Evolutionary conservation across 2,329 filamentous ascomycete species (phyloP).

Genomic region (Chrysoporthe deuterocubensis): DNA sequence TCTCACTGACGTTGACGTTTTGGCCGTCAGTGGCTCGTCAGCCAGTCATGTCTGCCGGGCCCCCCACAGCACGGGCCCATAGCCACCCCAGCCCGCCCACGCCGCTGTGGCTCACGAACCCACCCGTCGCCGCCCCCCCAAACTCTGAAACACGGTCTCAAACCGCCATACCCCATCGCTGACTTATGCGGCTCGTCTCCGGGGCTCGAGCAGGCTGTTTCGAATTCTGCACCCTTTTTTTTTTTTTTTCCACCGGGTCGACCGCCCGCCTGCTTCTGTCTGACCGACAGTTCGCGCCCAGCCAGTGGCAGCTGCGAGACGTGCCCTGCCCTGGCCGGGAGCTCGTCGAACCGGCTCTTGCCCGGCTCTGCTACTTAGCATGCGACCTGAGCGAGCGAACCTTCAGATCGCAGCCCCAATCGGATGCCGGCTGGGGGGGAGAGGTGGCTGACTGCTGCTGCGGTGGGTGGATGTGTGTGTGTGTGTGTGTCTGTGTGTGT

Average conservation of each 20-base stretch:
- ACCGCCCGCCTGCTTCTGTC: not conserved
- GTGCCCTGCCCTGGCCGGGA: not conserved
- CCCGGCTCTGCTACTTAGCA: not conserved
- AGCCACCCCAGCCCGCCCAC: not conserved
- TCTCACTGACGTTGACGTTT: not conserved
- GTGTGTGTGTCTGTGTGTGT: no score
- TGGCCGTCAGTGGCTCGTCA: not conserved
- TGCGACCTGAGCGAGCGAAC: no score
- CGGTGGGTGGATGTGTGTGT: no score
- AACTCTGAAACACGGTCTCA: slow-evolving; percentile 10
- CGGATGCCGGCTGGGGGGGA: no score
- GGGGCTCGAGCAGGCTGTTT: not conserved
- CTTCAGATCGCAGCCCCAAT: no score
- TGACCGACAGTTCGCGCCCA: slow-evolving; percentile 1
- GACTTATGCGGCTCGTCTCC: slow-evolving; percentile 4
- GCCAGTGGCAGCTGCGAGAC: slow-evolving; percentile 1
- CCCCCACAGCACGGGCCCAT: not conserved
- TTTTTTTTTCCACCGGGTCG: not conserved
- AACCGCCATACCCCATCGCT: slow-evolving; percentile 6
- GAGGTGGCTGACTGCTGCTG: no score
- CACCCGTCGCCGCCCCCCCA: not conserved
- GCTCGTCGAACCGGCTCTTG: not conserved
- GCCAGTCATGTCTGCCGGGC: not conserved
- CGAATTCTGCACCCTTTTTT: not conserved
- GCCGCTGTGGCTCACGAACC: not conserved